phyloP scores from a whole-genome alignment of 73 alveolate genomes.

The Paramecium pentaurelia region DNA sequence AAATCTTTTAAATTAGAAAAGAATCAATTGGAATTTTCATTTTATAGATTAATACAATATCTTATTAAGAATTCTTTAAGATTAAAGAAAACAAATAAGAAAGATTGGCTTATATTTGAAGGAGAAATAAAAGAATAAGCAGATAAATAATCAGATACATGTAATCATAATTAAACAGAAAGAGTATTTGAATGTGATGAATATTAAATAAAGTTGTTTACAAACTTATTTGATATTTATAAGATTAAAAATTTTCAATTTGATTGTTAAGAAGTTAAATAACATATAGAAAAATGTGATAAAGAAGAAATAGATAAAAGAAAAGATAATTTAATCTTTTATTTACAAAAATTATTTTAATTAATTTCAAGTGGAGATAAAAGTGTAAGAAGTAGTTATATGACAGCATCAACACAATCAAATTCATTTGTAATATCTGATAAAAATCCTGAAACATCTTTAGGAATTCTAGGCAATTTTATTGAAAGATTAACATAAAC shows the following conservation, averaged over 20 bases:
- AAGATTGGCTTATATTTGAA: not conserved
- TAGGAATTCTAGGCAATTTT: not conserved
- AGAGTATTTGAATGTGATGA: not conserved
- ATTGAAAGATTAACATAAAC: not conserved
- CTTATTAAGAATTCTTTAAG: not conserved
- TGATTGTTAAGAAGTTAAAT: not conserved
- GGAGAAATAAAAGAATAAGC: not conserved
- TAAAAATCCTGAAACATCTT: not conserved
- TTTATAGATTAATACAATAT: not conserved
- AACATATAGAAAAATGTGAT: not conserved
- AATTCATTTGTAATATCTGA: not conserved
- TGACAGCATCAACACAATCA: not conserved
- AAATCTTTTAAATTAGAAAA: not conserved
- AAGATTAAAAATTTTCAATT: not conserved
- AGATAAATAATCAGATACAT: not conserved
- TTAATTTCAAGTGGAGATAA: not conserved
- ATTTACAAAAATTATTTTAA: not conserved
- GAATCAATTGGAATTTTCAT: not conserved
- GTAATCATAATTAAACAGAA: not conserved
- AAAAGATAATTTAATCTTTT: not conserved
- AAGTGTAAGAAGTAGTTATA: not conserved
- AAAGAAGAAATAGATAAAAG: not conserved
- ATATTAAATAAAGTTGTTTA: not conserved
- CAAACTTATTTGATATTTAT: not conserved
- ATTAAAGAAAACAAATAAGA: not conserved